phyloP scores from a whole-genome alignment of 2,329 filamentous ascomycete genomes.

The Cordyceps cateniannulata region DNA sequence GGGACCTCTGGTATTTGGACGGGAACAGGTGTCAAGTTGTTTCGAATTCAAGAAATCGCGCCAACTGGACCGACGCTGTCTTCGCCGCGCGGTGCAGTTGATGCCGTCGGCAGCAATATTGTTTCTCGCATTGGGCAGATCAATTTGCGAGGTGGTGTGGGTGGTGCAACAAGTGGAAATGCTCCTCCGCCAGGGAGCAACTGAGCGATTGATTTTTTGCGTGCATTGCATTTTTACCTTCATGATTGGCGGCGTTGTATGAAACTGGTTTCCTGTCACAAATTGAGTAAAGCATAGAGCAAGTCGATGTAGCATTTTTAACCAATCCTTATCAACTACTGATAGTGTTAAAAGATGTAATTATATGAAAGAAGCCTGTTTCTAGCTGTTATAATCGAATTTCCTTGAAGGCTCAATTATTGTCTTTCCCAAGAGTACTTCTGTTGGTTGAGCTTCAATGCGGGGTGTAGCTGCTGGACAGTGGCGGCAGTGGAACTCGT shows the following conservation, averaged over 20 bases:
- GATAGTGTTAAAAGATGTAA: not conserved
- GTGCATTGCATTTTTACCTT: not conserved
- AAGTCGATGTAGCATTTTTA: not conserved
- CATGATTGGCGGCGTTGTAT: slow-evolving; percentile 1
- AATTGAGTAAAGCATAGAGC: not conserved
- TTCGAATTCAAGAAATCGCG: slow-evolving; percentile 80
- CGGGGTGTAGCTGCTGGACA: not conserved
- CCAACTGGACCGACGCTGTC: slow-evolving; percentile 73
- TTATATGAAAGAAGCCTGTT: no score
- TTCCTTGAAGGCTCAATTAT: no score
- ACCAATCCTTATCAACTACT: not conserved
- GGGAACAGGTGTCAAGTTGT: slow-evolving; percentile 79
- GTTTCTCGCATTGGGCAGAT: slow-evolving; percentile 80
- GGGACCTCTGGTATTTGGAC: slow-evolving; percentile 94
- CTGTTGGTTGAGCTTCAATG: not conserved
- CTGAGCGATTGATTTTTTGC: not conserved
- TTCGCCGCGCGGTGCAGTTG: slow-evolving; percentile 82
- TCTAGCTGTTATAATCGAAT: not conserved
- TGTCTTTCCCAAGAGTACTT: no score
- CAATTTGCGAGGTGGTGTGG: slow-evolving; percentile 51
- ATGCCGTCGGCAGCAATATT: slow-evolving; percentile 86
- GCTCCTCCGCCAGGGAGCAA: not conserved
- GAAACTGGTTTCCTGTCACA: not conserved
- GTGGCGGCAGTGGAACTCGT: not conserved
- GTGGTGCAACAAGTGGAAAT: not conserved